A percentile compares a stretch with the other conserved stretches of the same genome.
phyloP scores from a whole-genome alignment of 768 basidiomycete genomes.

The Suillus lakei region DNA sequence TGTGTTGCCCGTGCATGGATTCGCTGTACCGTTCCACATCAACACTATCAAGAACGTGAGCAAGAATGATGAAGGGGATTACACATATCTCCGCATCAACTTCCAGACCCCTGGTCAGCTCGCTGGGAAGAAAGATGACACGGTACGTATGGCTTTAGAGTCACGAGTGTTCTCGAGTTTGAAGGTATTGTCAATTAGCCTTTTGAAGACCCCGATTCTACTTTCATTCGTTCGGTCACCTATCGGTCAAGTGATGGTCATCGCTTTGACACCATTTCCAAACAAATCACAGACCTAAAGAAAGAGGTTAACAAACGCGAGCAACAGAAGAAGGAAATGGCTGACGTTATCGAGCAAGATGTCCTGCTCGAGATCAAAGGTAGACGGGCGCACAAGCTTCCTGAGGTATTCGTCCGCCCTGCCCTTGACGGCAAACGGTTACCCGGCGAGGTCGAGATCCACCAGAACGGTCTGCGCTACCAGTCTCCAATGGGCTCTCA shows the following conservation, averaged over 20 bases:
- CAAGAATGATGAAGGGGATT: slow-evolving; percentile 96
- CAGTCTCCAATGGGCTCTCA: slow-evolving; percentile 85
- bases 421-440: slow-evolving; percentile 93
- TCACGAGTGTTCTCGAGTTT: slow-evolving; percentile 3
- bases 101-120: slow-evolving; percentile 98
- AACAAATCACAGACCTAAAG: slow-evolving; percentile 93
- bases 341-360: slow-evolving; percentile 96
- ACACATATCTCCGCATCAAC: slow-evolving; percentile 93
- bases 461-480: slow-evolving; percentile 96
- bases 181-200: slow-evolving; percentile 52
- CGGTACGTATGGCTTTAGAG: slow-evolving; percentile 51
- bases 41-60: slow-evolving; percentile 98
- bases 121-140: slow-evolving; percentile 98
- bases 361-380: slow-evolving; percentile 88
- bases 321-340: slow-evolving; percentile 97
- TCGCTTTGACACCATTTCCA: slow-evolving; percentile 87
- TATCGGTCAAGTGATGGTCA: slow-evolving; percentile 90
- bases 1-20: slow-evolving; percentile 92
- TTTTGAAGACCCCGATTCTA: slow-evolving; percentile 95
- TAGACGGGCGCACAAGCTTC: slow-evolving; percentile 81
- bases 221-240: slow-evolving; percentile 93
- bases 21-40: slow-evolving; percentile 96
- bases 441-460: slow-evolving; percentile 98
- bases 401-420: slow-evolving; percentile 92
- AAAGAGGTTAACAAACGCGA: slow-evolving; percentile 97